Base-by-base conservation (phyloP, 192 early-diverging fungal species). In the Rhizophagus sp. region DNA sequence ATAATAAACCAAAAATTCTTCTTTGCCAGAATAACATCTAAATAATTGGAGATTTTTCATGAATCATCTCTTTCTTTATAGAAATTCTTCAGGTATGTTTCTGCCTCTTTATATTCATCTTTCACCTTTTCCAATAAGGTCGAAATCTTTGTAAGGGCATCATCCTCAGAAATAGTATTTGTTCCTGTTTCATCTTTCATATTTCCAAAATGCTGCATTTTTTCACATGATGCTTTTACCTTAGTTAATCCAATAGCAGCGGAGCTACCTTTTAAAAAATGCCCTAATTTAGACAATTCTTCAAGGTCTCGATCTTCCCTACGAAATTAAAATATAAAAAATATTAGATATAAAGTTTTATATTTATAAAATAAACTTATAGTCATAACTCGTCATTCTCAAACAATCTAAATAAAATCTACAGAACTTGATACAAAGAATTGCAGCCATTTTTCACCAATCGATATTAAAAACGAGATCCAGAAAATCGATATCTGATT, bases 231-330 rank as follows among this genome's bases (percentile, higher is more conserved):
- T 30, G 85, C 88, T 73, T 91, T 92, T 25, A 98, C 93, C 81
- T 91, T 93, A 62, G 84, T 90, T 25, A 96, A 80, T 24, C 97
- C 97, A 44, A 98, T 85, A 0, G 94, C 92, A 9, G 95, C 95
- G 2, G 96, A 97, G 73, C 92, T 94, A 22, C 97, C 97, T 78
- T 98, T 98, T 57, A 97, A 82, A 81, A 96, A 98, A 78, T 98
- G 97, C 6, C 97, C 97, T 33, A 96, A 84, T 41, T 90, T 85
- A 17, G 94, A 95, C 3, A 97, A 88, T 67, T 90, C 88, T 4
- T 79, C 70, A 7, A 97, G 86, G 79, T 97, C 89, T 49, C 91
- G 87, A 65, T 79, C 62, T 39, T 82, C 72, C 69, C 91, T 91
- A 79, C 6, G 36, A 67, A 73, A 33, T 44, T 47, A 47, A 47